Base-by-base conservation (phyloP, 1,284 basidiomycete genomes). In the Pyrrhoderma noxium region DNA sequence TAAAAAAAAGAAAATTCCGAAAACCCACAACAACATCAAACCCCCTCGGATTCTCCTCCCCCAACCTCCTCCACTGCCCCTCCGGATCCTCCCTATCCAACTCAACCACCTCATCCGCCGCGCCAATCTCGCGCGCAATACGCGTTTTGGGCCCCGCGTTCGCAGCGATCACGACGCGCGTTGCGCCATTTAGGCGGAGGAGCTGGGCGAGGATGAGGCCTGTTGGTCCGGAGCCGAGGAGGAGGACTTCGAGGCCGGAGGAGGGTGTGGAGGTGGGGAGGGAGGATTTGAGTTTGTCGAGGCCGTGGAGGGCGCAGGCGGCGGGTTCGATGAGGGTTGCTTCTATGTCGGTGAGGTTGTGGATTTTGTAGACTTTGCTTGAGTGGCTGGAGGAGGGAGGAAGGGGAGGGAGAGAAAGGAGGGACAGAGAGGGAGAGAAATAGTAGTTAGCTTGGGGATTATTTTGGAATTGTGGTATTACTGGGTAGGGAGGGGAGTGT, bases 271-370 rank as follows among this genome's bases (percentile, higher is more conserved):
- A 5, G 57, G 71, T 19, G 27, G 51, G 37, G 11, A 35, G 37
- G 19, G 45, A 25, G 13, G 22, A 65, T 23, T 44, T 35, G 53
- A 82, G 71, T 63, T 78, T 75, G 67, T 82, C 79, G 56, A 80
- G 69, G 21, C 79, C 79, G 65, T 93, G 90, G 49, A 93, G 78
- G 14, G 90, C 90, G 64, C 90, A 93, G 13, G 89, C 82, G 2
- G 89, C 85, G n/a, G 90, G 90, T 65, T 93, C 90, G 49, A 93
- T 71, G n/a, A 93, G 76, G 3, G 88, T 91, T 0, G 90, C 85
- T 61, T 93, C 88, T 66, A 89, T 85, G 60, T 93, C 89, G n/a
- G 80, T 76, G 43, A 93, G 68, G 65, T 81, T 78, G 56, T 77
- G 63, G 67, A 82, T 77, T 64, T 75, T 75, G 72, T 76, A 82